Conservation (phyloP, 441 rosid species). For the Macaranga tanarius region DNA sequence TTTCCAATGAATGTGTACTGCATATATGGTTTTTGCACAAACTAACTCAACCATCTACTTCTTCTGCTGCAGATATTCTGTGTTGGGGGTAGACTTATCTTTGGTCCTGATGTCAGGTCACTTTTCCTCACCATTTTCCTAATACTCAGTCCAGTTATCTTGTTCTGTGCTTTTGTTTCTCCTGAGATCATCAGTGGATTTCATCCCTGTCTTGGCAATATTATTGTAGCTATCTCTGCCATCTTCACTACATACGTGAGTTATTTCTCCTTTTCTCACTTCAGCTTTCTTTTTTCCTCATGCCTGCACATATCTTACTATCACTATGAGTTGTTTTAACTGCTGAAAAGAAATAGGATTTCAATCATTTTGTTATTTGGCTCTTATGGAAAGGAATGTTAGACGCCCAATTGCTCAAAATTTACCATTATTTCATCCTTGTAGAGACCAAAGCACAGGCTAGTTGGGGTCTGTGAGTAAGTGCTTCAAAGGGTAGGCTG, state of each 20-base stretch:
- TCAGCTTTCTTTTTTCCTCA: background rate
- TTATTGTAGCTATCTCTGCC: constrained; percentile 36
- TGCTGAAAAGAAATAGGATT: background rate
- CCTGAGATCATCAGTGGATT: constrained; percentile 38
- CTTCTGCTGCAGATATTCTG: constrained; percentile 52
- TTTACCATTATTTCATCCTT: too few relatives aligned
- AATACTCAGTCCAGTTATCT: constrained; percentile 50
- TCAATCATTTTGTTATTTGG: background rate
- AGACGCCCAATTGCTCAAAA: too few relatives aligned
- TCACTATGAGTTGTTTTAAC: background rate
- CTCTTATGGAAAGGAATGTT: background rate
- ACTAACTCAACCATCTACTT: constrained; percentile 1
- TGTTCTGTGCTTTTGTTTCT: constrained; percentile 61
- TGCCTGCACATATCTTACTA: too few relatives aligned
- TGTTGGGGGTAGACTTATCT: constrained; percentile 58
- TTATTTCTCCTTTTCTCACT: constrained; percentile 18
- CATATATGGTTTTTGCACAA: background rate
- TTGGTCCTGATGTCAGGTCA: constrained; percentile 79
- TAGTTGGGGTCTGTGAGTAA: too few relatives aligned
- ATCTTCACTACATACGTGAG: constrained; percentile 56
- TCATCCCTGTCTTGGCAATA: constrained; percentile 38
- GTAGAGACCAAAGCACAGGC: too few relatives aligned
- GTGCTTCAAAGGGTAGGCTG: too few relatives aligned
- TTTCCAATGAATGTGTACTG: too few relatives aligned
- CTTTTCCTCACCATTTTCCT: constrained; percentile 48